These are phyloP conservation scores for Pseudogymnoascus sp. DNA, from an alignment of 2,329 filamentous ascomycete species.

Conservation along the genomic window DNA sequence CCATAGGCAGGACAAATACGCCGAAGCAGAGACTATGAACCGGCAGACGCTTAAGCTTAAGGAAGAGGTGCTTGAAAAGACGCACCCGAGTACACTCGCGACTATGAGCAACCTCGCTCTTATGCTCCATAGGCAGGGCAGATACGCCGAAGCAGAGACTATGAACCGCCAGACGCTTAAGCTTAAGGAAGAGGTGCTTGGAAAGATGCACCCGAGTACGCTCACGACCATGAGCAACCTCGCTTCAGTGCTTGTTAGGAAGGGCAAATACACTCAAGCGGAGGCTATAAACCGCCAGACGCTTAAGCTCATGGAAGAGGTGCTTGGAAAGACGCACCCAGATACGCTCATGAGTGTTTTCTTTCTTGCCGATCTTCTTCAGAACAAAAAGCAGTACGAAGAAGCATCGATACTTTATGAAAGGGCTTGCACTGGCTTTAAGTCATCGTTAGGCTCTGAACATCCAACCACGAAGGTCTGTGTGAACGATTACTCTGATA, in stretches of 20 bases:
- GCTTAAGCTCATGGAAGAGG: conserved; percentile 1
- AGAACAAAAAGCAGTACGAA: conserved; percentile 13
- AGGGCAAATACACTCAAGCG: conserved; percentile 12
- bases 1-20: conserved; percentile 8
- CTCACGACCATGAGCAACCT: conserved; percentile 11
- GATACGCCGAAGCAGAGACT: conserved; percentile 10
- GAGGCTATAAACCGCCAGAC: conserved; percentile 7
- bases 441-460: conserved; percentile 13
- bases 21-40: not conserved
- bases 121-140: conserved; percentile 10
- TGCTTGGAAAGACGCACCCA: conserved; percentile 14
- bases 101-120: conserved; percentile 10
- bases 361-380: conserved; percentile 16
- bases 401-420: conserved; percentile 17
- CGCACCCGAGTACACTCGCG: conserved; percentile 6
- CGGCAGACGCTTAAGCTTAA: no score
- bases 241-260: not conserved
- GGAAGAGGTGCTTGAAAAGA: not conserved
- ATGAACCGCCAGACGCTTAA: conserved; percentile 7
- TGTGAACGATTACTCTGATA: conserved; percentile 12
- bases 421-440: conserved; percentile 15
- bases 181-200: conserved; percentile 5
- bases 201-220: conserved; percentile 1
- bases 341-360: conserved; percentile 15
- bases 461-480: conserved; percentile 15